Base-by-base conservation (phyloP, 495 filamentous ascomycete species). In the Aspergillus baeticus region DNA sequence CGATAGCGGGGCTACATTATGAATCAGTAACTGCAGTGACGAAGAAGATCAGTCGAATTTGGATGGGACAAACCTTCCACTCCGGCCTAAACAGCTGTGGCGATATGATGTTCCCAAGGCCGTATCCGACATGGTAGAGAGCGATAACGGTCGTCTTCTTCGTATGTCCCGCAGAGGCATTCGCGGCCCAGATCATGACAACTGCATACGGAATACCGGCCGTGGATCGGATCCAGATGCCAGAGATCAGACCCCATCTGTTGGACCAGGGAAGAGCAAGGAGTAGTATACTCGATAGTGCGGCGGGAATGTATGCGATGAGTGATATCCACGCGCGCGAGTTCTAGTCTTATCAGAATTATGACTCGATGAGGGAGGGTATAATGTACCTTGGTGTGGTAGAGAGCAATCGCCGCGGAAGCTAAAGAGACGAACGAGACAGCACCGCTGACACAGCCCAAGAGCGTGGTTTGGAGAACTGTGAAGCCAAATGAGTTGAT, bases 401-500 rank as follows among this genome's bases (percentile, higher is more conserved):
- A 50, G 1, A 76, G 35, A 29, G 67, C 56, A 17, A 64, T 33
- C 3, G 66, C 66, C 17, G 68, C 64, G n/a, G 62, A 20, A 8
- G 45, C 56, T 4, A 76, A 67, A 17, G 67, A 71, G 5, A 72
- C 59, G 31, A 76, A 63, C 1, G 67, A 64, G n/a, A 70, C 66
- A 8, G 71, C 59, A 1, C 71, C 73, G 10, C 57, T 67, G 21
- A 72, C 60, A 26, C 63, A 67, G 17, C 70, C 66, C 5, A 74
- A 51, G 1, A 76, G 55, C 1, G 69, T 73, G 14, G 71, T 76
- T 46, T 73, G 71, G 8, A 74, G 56, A 23, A 66, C 66, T 3
- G 67, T 71, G 47, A 76, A 76, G 1, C 71, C 73, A 36, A 74
- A 73, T 1, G 70, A 73, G 21, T 68, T 69, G 43, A 75, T 76